phyloP scores from a whole-genome alignment of 139 green algal species.

The Gonium pectorale region DNA sequence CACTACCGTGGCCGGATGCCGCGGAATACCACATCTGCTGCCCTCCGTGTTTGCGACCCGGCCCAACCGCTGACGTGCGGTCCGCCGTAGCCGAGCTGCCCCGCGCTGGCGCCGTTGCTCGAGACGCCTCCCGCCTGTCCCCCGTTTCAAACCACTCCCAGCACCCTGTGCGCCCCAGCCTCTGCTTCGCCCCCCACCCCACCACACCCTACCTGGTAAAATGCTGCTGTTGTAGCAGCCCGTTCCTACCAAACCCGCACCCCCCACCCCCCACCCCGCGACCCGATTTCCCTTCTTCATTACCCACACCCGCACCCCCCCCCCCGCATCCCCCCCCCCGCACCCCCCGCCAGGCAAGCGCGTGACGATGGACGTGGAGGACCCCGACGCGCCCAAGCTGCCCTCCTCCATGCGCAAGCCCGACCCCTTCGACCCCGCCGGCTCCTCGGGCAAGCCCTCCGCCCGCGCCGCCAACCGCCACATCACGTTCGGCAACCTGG shows the following conservation, averaged over 20 bases:
- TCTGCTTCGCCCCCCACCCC: no score
- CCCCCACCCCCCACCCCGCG: background rate
- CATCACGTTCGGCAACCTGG: conserved; percentile 48
- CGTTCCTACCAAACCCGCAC: background rate
- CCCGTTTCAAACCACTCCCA: no score
- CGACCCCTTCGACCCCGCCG: conserved; percentile 21
- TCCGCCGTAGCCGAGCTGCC: no score
- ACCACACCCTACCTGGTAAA: no score
- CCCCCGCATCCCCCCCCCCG: background rate
- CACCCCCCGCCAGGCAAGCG: conserved; percentile 4
- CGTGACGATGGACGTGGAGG: conserved; percentile 51
- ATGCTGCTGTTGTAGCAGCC: background rate
- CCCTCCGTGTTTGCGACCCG: no score
- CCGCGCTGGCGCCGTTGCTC: no score
- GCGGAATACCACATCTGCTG: no score
- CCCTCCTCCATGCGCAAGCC: conserved; percentile 47
- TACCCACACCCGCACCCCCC: background rate
- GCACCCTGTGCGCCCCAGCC: no score
- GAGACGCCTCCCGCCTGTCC: no score
- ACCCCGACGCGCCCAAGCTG: conserved; percentile 55
- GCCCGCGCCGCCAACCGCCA: conserved; percentile 33
- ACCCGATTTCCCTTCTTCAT: no score
- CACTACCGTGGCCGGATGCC: no score
- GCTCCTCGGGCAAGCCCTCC: background rate
- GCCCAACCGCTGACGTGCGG: no score